Base-by-base conservation (phyloP, 306 rosid species). In the Rosa persica region DNA sequence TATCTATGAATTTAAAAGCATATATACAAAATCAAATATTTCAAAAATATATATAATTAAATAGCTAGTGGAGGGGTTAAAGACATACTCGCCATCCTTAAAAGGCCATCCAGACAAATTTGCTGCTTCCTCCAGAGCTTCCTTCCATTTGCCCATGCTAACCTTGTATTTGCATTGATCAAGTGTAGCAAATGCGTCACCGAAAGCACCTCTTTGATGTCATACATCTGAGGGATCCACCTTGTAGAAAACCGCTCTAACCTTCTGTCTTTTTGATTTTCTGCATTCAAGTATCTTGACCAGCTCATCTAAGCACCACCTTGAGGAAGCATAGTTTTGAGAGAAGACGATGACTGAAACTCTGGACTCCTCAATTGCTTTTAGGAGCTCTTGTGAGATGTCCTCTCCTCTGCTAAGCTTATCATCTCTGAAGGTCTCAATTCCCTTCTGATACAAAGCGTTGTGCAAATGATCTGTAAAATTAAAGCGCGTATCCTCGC, bases 101-200 rank as follows among this genome's bases (percentile, higher is more conserved):
- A 70, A 23, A 25, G 22, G 55, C 74, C 40, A 70, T 15, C 74
- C 74, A 25, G 58, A 70, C 58, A 70, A 70, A 39, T 2, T 7
- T 6, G 74, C 42, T 70, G 55, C 74, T 23, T 46, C 57, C 9
- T 57, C 13, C 46, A 70, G 74, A 46, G 74, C 58, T 23, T 9
- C 13, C 8, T 38, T 70, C 74, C 74, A 70, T 25, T 19, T 25
- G 40, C 12, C 8, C 23, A 70, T 46, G 46, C 25, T 3, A 22
- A 46, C n/a, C 3, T 70, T 70, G 74, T 43, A 23, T 44, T 0
- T 46, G 6, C 23, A 1, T 13, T 51, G 57, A 5, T 70, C 74
- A 5, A 23, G 74, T 15, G 15, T 15, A 6, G 40, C 46, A 70
- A 70, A 51, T 6, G 42, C 74, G 2, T 70, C 13, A 5, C 74